A percentile compares a stretch with the other conserved stretches of the same genome.
phyloP scores from a whole-genome alignment of 2,329 filamentous ascomycete genomes.

The Paecilomyces formosus region DNA sequence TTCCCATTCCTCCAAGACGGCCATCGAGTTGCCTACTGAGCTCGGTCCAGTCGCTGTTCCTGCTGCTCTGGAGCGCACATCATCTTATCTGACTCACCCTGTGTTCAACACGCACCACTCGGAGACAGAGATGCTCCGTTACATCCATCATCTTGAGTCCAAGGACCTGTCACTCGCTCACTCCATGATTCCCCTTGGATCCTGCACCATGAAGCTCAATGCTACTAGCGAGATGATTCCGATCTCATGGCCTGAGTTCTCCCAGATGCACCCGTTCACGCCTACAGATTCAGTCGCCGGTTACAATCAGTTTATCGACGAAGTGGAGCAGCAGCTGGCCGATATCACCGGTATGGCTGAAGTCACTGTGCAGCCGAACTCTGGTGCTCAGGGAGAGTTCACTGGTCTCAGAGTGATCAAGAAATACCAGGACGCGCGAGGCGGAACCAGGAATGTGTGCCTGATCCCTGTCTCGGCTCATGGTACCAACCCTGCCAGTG shows the following conservation, averaged over 20 bases:
- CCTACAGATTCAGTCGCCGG: slow-evolving; percentile 57
- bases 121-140: slow-evolving; percentile 87
- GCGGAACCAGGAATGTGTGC: slow-evolving; percentile 70
- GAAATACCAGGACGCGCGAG: slow-evolving; percentile 67
- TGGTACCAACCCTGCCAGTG: slow-evolving; percentile 91
- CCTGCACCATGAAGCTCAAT: slow-evolving; percentile 98
- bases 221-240: slow-evolving; percentile 89
- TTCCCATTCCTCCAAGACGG: slow-evolving; percentile 31
- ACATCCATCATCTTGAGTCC: slow-evolving; percentile 87
- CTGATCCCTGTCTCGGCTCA: slow-evolving; percentile 92
- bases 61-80: slow-evolving; percentile 59
- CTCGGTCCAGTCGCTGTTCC: slow-evolving; percentile 37
- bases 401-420: slow-evolving; percentile 82
- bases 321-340: slow-evolving; percentile 68
- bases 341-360: slow-evolving; percentile 83
- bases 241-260: slow-evolving; percentile 67
- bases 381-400: slow-evolving; percentile 92
- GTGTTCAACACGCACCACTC: slow-evolving; percentile 95
- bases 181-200: slow-evolving; percentile 95
- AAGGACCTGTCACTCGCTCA: slow-evolving; percentile 92
- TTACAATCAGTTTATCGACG: slow-evolving; percentile 62
- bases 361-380: slow-evolving; percentile 91
- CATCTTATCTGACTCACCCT: slow-evolving; percentile 74
- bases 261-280: slow-evolving; percentile 74
- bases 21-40: slow-evolving; percentile 23